These are phyloP conservation scores for Balakata baccata DNA, from an alignment of 345 rosid species.

Conservation along the genomic window DNA sequence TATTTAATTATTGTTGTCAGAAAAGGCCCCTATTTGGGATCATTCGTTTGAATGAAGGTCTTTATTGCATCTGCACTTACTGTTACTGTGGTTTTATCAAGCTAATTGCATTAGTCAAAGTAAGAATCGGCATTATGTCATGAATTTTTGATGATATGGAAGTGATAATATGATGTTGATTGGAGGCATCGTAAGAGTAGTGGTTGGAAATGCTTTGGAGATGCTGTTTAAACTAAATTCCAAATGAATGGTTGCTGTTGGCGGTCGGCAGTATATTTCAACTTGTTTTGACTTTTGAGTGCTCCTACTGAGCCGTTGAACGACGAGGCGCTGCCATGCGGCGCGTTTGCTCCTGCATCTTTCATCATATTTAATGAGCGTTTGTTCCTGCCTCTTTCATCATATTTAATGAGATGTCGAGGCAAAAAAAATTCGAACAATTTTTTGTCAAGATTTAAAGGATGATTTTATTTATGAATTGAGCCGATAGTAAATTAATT, in stretches of 20 bases:
- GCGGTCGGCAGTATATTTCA: slow-evolving; percentile 7
- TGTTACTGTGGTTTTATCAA: background rate
- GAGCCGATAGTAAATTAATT: too few relatives aligned
- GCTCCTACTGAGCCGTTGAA: slow-evolving; percentile 1
- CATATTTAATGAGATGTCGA: background rate
- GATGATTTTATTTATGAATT: too few relatives aligned
- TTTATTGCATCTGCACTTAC: background rate
- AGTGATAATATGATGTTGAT: slow-evolving; percentile 3
- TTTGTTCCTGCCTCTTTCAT: background rate
- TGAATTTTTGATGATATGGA: background rate
- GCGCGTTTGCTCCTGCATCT: background rate
- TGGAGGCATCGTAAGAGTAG: slow-evolving; percentile 5
- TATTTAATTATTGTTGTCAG: background rate
- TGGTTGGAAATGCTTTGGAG: slow-evolving; percentile 22
- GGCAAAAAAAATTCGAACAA: too few relatives aligned
- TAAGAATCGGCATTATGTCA: background rate
- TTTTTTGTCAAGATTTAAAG: too few relatives aligned
- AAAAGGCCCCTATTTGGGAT: background rate
- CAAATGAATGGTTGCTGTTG: slow-evolving; percentile 20
- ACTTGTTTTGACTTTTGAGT: slow-evolving; percentile 1
- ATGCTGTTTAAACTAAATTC: slow-evolving; percentile 29
- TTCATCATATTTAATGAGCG: background rate
- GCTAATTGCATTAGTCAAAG: background rate
- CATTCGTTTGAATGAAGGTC: background rate
- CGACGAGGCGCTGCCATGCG: slow-evolving; percentile 5